Base-by-base conservation (phyloP, 2,329 filamentous ascomycete species). In the Penicillium vulpinum region DNA sequence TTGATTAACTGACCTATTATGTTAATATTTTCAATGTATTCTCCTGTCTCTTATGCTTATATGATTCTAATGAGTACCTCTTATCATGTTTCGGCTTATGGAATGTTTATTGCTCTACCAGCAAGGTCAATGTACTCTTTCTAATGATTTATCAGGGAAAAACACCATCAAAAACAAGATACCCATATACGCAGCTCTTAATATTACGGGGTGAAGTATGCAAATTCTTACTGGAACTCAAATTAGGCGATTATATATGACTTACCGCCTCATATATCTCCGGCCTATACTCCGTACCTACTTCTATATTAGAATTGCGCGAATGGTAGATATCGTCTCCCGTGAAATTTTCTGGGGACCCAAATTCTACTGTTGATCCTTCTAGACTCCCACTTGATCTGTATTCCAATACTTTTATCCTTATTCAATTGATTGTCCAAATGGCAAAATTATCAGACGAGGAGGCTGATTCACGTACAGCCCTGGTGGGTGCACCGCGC, bases 381-480 rank as follows among this genome's bases (percentile, higher is more conserved):
- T 39, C 26, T 2, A 10, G 49, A 36, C 28, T 44, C 38, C 18
- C 15, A n/a, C 16, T 15, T 8, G 7, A 28, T 44, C 21, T 45
- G n/a, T 16, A 0, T n/a, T 33, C 28, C 13, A 16, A 45, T 45
- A 21, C n/a, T 31, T 41, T n/a, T 4, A 16, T 31, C 10, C 18
- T 16, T 18, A 5, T 31, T 8, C 35, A 41, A 21, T 24, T 36
- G 6, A 22, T 38, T 11, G 10, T 5, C 10, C 13, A 2, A 13
- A 56, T 56, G 54, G 33, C 40, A 11, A 40, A 56, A 13, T 35
- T 40, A 29, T 67, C 69, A 28, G 69, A 63, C 41, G 71, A 75
- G 47, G 73, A 77, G 31, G 69, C 71, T 47, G 74, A 82, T 62
- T 82, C 80, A 18, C 73, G 80, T 46, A 81, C 77, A 36, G 77